These are phyloP conservation scores for Priceomyces melissophilus DNA, from an alignment of 805 yeast genomes.

Conservation along the genomic window DNA sequence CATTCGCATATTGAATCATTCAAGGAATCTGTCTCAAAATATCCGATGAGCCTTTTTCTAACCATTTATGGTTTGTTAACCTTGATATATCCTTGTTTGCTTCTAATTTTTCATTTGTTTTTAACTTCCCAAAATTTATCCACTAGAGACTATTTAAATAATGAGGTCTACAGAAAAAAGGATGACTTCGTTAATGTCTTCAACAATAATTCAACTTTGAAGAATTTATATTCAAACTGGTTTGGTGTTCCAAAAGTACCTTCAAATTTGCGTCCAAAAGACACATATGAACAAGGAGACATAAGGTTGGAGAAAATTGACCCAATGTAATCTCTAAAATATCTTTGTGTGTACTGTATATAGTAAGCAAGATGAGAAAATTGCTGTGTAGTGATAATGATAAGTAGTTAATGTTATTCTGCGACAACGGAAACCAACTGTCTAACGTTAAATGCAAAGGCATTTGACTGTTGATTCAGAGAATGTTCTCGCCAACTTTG, in stretches of 20 bases:
- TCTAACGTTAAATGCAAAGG: no score
- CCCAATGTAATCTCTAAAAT: constrained; percentile 13
- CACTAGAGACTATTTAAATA: constrained; percentile 67
- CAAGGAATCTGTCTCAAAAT: constrained; percentile 12
- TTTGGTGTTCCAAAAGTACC: constrained; percentile 28
- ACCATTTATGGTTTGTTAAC: constrained; percentile 45
- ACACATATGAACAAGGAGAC: constrained; percentile 19
- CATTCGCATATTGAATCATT: constrained; percentile 27
- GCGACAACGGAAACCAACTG: no score
- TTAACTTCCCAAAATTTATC: constrained; percentile 58
- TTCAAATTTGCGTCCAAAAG: constrained; percentile 16
- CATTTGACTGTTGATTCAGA: no score
- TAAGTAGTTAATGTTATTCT: no score
- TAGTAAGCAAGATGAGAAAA: neutral
- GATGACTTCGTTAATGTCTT: constrained; percentile 31
- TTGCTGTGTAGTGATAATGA: neutral
- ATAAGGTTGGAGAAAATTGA: constrained; percentile 21
- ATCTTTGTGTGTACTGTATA: neutral
- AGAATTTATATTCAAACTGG: constrained; percentile 37
- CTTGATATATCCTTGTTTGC: constrained; percentile 52
- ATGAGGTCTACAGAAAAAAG: constrained; percentile 31
- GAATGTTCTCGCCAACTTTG: no score
- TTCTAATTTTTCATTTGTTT: constrained; percentile 52
- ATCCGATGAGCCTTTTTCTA: constrained; percentile 47
- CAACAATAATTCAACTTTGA: constrained; percentile 17